These are phyloP conservation scores for Syzygium malaccense DNA, from an alignment of 441 rosid genomes.

Conservation along the genomic window DNA sequence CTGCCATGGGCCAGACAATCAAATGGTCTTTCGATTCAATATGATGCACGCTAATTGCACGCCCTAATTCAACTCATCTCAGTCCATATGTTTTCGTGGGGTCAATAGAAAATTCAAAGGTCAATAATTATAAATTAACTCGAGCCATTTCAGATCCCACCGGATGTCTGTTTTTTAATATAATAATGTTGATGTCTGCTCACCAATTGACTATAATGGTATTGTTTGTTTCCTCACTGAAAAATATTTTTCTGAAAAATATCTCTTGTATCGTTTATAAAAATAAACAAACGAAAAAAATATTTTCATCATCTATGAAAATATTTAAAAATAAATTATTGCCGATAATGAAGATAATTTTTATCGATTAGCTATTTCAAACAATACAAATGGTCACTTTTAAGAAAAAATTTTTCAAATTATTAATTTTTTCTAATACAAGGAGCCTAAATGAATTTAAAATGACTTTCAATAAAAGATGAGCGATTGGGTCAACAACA, in stretches of 20 bases:
- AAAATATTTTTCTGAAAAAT: background rate
- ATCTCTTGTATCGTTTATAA: background rate
- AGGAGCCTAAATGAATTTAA: background rate
- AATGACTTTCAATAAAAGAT: background rate
- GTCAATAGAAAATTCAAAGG: background rate
- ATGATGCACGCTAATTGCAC: too few relatives aligned
- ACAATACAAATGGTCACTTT: rapidly evolving
- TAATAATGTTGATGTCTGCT: background rate
- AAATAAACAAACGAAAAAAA: background rate
- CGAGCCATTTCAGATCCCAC: background rate
- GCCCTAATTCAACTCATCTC: background rate
- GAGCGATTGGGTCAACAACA: background rate
- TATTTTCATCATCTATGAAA: background rate
- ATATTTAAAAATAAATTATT: background rate
- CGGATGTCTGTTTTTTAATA: background rate
- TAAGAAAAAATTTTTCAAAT: background rate
- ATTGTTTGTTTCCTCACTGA: background rate
- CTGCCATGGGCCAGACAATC: background rate
- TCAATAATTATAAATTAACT: background rate
- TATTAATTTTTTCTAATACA: background rate
- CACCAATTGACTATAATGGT: background rate
- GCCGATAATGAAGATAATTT: background rate
- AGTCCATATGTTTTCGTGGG: background rate
- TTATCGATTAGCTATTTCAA: background rate
- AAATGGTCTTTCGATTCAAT: background rate